phyloP scores from a whole-genome alignment of 192 early-diverging fungal genomes.

The Podila clonocystis region DNA sequence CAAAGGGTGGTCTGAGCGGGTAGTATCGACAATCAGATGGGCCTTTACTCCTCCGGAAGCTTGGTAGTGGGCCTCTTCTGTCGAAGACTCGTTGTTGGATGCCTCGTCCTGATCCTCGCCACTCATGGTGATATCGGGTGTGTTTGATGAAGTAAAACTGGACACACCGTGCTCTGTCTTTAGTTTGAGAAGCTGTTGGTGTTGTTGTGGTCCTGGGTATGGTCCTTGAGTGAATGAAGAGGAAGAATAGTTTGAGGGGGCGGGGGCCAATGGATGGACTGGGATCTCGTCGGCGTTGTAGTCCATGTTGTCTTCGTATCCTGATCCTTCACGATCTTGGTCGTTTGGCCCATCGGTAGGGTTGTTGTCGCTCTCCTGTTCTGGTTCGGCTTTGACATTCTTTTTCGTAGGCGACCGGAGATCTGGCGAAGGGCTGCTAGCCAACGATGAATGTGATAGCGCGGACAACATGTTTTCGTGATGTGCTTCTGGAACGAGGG shows the following conservation, averaged over 20 bases:
- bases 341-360: conserved; percentile 1
- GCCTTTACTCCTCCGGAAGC: neutral
- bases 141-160: neutral
- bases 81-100: neutral
- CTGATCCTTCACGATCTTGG: neutral
- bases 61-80: neutral
- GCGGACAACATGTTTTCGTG: conserved; percentile 21
- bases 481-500: neutral
- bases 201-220: conserved; percentile 24
- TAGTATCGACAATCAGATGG: conserved; percentile 29
- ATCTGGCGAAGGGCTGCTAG: conserved; percentile 11
- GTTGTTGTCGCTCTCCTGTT: neutral
- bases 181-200: conserved; percentile 35
- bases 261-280: conserved; percentile 20
- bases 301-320: conserved; percentile 7
- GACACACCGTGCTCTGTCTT: conserved; percentile 24
- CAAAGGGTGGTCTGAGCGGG: neutral
- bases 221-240: neutral
- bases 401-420: conserved; percentile 3
- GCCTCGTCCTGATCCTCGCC: conserved; percentile 1
- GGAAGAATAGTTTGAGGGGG: conserved; percentile 2
- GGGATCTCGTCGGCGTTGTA: conserved; percentile 7
- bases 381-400: neutral
- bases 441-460: conserved; percentile 23
- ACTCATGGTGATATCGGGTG: conserved; percentile 34